Percentiles rank a stretch among this genome's conserved stretches.
Conservation (phyloP, 352 stramenopile genomes). For the Globisporangium perplexum region DNA sequence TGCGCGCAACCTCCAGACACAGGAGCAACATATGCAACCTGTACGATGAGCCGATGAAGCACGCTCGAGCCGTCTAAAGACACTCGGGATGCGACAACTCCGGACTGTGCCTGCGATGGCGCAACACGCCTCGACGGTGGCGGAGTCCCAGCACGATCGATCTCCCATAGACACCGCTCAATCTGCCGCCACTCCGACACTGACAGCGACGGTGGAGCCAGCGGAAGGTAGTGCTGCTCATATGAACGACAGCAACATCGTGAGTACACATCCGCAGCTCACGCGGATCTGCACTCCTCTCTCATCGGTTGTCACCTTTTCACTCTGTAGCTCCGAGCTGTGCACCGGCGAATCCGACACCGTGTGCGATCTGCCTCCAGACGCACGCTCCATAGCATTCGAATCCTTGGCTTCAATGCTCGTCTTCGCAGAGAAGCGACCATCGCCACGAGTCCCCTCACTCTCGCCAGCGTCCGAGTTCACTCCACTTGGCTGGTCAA, state of each 20-base stretch:
- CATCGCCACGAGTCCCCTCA: background rate
- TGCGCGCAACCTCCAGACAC: background rate
- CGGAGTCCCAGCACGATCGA: constrained; percentile 25
- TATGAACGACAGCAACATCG: background rate
- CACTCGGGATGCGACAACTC: background rate
- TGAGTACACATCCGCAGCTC: background rate
- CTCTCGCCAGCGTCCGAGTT: constrained; percentile 5
- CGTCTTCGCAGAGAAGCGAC: background rate
- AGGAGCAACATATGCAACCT: background rate
- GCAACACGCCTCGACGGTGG: constrained; percentile 1
- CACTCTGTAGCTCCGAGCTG: too few species aligned
- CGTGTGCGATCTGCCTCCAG: too few species aligned
- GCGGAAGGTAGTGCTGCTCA: constrained; percentile 2
- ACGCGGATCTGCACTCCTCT: too few species aligned
- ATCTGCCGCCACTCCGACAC: constrained; percentile 44
- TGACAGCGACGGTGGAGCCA: constrained; percentile 12
- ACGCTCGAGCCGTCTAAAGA: background rate
- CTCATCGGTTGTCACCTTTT: too few species aligned
- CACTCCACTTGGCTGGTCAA: constrained; percentile 3
- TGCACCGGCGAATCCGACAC: too few species aligned
- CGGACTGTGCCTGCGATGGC: constrained; percentile 1
- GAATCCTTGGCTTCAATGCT: background rate
- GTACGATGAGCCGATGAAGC: background rate
- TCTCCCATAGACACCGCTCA: constrained; percentile 52
- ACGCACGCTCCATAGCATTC: too few species aligned